phyloP scores from a whole-genome alignment of 179 eudicot species.

The Spinacia oleracea region DNA sequence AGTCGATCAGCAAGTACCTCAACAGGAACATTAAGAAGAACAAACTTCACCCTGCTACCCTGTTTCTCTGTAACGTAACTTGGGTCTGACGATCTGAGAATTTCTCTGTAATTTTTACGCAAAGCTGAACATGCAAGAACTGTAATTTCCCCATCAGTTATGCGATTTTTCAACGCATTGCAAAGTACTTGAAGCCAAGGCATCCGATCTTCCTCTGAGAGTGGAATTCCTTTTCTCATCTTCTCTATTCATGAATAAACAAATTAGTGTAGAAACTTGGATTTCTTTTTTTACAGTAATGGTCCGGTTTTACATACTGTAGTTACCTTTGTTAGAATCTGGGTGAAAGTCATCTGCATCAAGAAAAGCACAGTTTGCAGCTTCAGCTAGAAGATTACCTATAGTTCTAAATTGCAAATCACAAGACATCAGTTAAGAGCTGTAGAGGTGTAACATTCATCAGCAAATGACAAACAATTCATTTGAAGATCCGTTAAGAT shows the following conservation, averaged over 20 bases:
- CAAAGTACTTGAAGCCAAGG: conserved; percentile 82
- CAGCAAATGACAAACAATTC: background rate
- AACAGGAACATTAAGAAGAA: conserved; percentile 55
- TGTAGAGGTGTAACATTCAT: background rate
- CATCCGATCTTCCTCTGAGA: conserved; percentile 76
- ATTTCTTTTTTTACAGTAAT: background rate
- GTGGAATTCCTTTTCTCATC: conserved; percentile 86
- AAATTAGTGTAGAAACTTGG: background rate
- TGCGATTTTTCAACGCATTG: conserved; percentile 39
- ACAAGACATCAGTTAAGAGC: conserved; percentile 1
- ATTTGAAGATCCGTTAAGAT: background rate
- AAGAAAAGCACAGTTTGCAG: conserved; percentile 52
- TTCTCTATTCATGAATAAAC: conserved; percentile 49
- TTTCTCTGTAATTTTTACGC: conserved; percentile 63
- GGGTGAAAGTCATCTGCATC: conserved; percentile 98
- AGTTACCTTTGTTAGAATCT: conserved; percentile 76
- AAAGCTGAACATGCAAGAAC: conserved; percentile 95
- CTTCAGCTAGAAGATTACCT: conserved; percentile 67
- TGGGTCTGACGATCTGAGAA: conserved; percentile 70
- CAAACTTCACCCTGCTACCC: conserved; percentile 54
- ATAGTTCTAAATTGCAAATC: conserved; percentile 52
- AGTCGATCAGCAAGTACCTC: conserved; percentile 66
- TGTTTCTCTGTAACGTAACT: conserved; percentile 34
- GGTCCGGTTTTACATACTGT: background rate
- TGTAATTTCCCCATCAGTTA: conserved; percentile 39